Percentiles rank a stretch among this genome's conserved stretches.
These are phyloP conservation scores for Beverwykella pulmonaria DNA, from an alignment of 495 filamentous ascomycete species.

Conservation along the genomic window DNA sequence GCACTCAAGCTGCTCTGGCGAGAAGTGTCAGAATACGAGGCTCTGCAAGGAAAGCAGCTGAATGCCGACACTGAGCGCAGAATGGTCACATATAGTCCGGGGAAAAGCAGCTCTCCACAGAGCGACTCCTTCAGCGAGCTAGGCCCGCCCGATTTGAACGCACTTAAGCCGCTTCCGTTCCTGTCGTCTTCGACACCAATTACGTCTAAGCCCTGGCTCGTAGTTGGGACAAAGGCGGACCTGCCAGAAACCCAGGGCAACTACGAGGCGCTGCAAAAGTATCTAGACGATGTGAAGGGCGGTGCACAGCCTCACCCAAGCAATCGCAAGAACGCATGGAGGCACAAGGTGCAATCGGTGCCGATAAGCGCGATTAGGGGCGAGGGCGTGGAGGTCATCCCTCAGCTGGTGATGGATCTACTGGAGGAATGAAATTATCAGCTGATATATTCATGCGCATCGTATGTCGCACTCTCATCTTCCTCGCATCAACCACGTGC, in stretches of 20 bases:
- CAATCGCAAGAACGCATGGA: conserved; percentile 68
- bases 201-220: conserved; percentile 91
- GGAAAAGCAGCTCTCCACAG: neutral
- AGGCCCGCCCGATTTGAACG: conserved; percentile 9
- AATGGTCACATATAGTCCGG: conserved; percentile 29
- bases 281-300: conserved; percentile 63
- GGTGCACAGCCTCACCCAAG: conserved; percentile 69
- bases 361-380: conserved; percentile 87
- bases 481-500: neutral
- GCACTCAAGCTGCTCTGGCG: conserved; percentile 82
- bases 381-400: conserved; percentile 77
- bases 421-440: conserved; percentile 53
- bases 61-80: conserved; percentile 53
- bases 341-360: conserved; percentile 64
- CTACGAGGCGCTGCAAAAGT: conserved; percentile 67
- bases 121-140: neutral
- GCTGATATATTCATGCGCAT: neutral
- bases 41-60: conserved; percentile 63
- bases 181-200: conserved; percentile 60
- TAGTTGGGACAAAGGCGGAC: conserved; percentile 95
- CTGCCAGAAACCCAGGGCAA: conserved; percentile 75
- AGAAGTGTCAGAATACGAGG: conserved; percentile 85
- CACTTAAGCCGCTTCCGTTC: conserved; percentile 30
- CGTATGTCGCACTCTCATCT: neutral
- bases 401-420: conserved; percentile 74